phyloP scores from a whole-genome alignment of 2,329 filamentous ascomycete genomes.

The Colletotrichum tofieldiae region DNA sequence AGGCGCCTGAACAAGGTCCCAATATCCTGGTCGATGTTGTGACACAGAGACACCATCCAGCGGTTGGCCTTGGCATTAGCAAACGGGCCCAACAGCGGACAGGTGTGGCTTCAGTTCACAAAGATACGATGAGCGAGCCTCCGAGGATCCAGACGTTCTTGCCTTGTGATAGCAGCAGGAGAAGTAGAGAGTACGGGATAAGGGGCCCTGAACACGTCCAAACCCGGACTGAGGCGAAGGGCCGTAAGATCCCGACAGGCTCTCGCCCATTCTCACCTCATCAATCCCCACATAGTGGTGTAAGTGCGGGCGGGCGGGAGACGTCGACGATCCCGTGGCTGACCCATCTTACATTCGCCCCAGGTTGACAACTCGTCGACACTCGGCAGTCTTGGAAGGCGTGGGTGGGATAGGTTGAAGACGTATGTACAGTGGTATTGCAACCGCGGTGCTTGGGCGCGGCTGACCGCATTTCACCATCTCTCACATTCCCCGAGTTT shows the following conservation, averaged over 20 bases:
- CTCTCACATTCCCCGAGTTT: background rate
- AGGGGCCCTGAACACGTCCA: background rate
- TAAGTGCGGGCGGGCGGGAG: conserved; percentile 6
- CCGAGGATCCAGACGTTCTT: background rate
- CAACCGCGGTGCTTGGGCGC: conserved; percentile 30
- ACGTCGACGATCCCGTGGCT: conserved; percentile 15
- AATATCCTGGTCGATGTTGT: conserved; percentile 9
- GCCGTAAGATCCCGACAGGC: background rate
- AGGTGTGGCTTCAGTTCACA: background rate
- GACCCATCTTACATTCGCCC: conserved; percentile 4
- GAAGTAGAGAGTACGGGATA: background rate
- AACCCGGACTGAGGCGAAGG: background rate
- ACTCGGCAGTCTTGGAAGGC: conserved; percentile 16
- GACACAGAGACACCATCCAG: conserved; percentile 2
- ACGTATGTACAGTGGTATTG: conserved; percentile 9
- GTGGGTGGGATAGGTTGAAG: conserved; percentile 18
- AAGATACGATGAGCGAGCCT: background rate
- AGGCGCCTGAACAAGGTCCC: conserved; percentile 8
- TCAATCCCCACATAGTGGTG: background rate
- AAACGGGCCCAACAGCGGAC: background rate
- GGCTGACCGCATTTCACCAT: conserved; percentile 28
- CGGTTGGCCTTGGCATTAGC: background rate
- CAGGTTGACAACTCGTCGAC: conserved; percentile 7
- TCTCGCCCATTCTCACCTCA: background rate
- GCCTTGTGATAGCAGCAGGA: background rate